Conservation (phyloP, 176 grass and related monocot genomes). For the Zea mays region Zm-B73-REFERENCE-NAM-5.0 NC_050097.1:40577001-40577500, state of each 20-base stretch:
- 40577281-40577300: conserved; percentile 55
- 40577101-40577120: conserved; percentile 34
- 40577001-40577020: conserved; percentile 48
- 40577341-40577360: conserved; percentile 38
- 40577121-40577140: conserved; percentile 2
- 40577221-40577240: conserved; percentile 22
- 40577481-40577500: not conserved
- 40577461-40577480: conserved; percentile 47
- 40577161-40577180: conserved; percentile 27
- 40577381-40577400: conserved; percentile 48
- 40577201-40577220: conserved; percentile 43
- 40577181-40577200: conserved; percentile 46
- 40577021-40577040: conserved; percentile 35
- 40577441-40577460: conserved; percentile 60
- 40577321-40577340: conserved; percentile 38
- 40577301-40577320: conserved; percentile 48
- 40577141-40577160: not conserved
- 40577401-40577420: conserved; percentile 52
- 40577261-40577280: conserved; percentile 45
- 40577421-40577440: conserved; percentile 68
- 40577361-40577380: conserved; percentile 53
- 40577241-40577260: conserved; percentile 43
- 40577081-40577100: conserved; percentile 31
- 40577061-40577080: conserved; percentile 9
- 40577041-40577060: conserved; percentile 43